These are phyloP conservation scores for Gnomoniopsis smithogilvyi DNA, from an alignment of 2,329 filamentous ascomycete species.

Conservation along the genomic window DNA sequence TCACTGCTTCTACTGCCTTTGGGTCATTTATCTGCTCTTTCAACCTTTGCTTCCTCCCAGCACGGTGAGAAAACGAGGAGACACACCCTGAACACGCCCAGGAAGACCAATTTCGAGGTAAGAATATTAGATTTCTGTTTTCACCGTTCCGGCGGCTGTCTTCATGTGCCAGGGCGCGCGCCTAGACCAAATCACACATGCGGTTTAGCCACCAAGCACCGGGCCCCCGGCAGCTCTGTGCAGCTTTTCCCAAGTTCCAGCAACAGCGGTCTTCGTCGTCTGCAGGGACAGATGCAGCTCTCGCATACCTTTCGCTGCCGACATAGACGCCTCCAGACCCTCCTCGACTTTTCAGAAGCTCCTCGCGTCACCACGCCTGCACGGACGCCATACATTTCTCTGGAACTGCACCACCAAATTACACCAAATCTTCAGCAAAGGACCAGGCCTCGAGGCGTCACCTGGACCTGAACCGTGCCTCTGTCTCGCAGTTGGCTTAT, in stretches of 20 bases:
- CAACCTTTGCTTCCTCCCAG: not conserved
- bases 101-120: not conserved
- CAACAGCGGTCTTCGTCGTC: slow-evolving; percentile 10
- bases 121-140: slow-evolving; percentile 1
- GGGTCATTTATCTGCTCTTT: not conserved
- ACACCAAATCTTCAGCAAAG: not conserved
- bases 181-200: not conserved
- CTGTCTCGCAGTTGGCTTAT: slow-evolving; percentile 9
- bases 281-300: slow-evolving; percentile 22
- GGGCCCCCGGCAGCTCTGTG: slow-evolving; percentile 1
- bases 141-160: not conserved
- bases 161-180: slow-evolving; percentile 4
- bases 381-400: not conserved
- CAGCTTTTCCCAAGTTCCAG: slow-evolving; percentile 2
- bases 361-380: not conserved
- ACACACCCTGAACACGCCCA: not conserved
- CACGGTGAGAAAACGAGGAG: not conserved
- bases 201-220: not conserved
- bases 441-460: not conserved
- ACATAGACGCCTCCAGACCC: slow-evolving; percentile 22
- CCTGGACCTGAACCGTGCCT: not conserved
- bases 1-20: slow-evolving; percentile 10
- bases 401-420: not conserved
- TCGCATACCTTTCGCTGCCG: slow-evolving; percentile 17
- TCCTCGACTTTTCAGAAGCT: slow-evolving; percentile 11